phyloP scores from a whole-genome alignment of 768 basidiomycete species.

The Collybia sordida region DNA sequence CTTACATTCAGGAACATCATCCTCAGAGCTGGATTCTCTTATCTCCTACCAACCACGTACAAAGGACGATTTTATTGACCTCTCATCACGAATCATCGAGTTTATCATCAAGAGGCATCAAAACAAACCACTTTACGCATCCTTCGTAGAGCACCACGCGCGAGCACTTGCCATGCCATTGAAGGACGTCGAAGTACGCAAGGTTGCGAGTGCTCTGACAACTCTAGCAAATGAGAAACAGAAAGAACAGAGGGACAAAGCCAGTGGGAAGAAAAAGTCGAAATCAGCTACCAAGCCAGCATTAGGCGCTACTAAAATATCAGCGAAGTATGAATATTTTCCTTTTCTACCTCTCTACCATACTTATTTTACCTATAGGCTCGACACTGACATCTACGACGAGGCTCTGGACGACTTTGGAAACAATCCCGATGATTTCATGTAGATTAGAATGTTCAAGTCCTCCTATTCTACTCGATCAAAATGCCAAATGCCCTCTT shows the following conservation, averaged over 20 bases:
- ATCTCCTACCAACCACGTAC: constrained; percentile 81
- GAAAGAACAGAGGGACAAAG: constrained; percentile 82
- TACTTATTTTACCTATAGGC: constrained; percentile 36
- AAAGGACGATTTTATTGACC: constrained; percentile 80
- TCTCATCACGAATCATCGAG: constrained; percentile 76
- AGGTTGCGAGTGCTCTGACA: constrained; percentile 80
- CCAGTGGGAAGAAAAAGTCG: constrained; percentile 87
- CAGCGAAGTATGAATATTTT: constrained; percentile 49
- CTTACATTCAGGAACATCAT: constrained; percentile 54
- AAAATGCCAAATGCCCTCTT: too few species aligned
- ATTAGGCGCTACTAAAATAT: constrained; percentile 69
- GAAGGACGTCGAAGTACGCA: constrained; percentile 89
- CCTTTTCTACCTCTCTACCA: background rate
- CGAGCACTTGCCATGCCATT: constrained; percentile 74
- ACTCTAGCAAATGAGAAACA: constrained; percentile 95
- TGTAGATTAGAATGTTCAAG: constrained; percentile 51
- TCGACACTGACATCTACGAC: constrained; percentile 82
- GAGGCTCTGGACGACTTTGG: constrained; percentile 92
- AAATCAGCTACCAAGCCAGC: constrained; percentile 71
- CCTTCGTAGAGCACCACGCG: constrained; percentile 84
- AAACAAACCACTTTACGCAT: constrained; percentile 76
- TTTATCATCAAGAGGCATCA: constrained; percentile 77
- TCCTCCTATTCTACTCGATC: too few species aligned
- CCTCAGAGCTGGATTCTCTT: constrained; percentile 66
- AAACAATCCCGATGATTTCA: constrained; percentile 77